These are phyloP conservation scores for Capsicum pubescens DNA, from an alignment of 257 asterid species.

Conservation along the genomic window DNA sequence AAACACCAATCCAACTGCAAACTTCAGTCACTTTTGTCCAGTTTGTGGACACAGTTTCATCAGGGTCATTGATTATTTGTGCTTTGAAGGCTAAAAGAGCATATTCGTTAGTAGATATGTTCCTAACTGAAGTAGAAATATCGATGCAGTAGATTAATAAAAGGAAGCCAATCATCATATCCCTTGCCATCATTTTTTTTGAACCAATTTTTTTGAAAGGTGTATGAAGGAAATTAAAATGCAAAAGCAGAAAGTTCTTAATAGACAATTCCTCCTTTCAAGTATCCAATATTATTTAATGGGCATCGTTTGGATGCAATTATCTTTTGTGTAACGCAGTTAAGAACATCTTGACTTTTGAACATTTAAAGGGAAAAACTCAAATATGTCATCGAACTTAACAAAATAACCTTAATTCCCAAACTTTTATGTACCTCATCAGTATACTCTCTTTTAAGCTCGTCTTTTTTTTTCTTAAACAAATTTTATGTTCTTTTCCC, in stretches of 20 bases:
- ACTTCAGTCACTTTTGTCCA: background rate
- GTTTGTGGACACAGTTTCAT: background rate
- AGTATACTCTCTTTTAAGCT: no score
- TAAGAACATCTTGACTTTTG: no score
- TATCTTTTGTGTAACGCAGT: no score
- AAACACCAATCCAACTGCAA: constrained; percentile 11
- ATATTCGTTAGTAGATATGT: constrained; percentile 9
- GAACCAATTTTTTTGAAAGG: background rate
- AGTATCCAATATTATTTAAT: background rate
- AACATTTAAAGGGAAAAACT: no score
- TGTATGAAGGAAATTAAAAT: background rate
- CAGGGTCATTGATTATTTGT: background rate
- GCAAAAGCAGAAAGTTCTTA: background rate
- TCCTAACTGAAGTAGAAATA: background rate
- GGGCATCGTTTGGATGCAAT: background rate
- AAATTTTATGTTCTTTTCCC: no score
- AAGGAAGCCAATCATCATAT: background rate
- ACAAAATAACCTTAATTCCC: no score
- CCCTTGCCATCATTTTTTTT: background rate
- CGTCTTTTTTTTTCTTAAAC: no score
- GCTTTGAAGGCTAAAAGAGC: constrained; percentile 19
- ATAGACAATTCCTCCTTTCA: background rate
- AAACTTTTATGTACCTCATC: no score
- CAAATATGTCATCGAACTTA: no score
- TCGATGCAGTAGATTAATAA: background rate